These are phyloP conservation scores for Zasmidium angulare DNA, from an alignment of 2,329 filamentous ascomycete species.

Conservation along the genomic window DNA sequence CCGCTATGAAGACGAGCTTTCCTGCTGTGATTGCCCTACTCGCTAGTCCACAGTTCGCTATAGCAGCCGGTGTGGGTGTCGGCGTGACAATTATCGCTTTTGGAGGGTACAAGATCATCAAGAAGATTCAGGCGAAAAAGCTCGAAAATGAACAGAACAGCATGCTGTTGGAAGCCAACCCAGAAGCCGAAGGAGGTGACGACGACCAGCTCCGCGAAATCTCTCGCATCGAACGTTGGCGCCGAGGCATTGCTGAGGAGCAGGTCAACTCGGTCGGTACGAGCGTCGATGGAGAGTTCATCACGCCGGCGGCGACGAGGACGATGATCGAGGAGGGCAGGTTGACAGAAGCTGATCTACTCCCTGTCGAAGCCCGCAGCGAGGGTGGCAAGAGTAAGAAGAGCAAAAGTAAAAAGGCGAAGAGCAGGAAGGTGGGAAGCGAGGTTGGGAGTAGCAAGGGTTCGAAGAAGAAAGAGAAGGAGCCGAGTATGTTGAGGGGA, in stretches of 20 bases:
- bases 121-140: conserved; percentile 65
- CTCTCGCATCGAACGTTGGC: conserved; percentile 61
- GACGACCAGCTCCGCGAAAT: conserved; percentile 60
- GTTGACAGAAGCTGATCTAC: conserved; percentile 48
- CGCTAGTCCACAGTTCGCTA: conserved; percentile 88
- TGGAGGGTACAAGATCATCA: conserved; percentile 96
- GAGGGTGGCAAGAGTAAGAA: conserved; percentile 38
- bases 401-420: conserved; percentile 35
- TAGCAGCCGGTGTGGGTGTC: conserved; percentile 82
- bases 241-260: conserved; percentile 61
- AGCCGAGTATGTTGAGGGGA: conserved; percentile 43
- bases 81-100: conserved; percentile 96
- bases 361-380: conserved; percentile 33
- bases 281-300: conserved; percentile 65
- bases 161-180: conserved; percentile 10
- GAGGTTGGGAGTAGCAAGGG: conserved; percentile 19
- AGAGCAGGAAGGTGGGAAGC: conserved; percentile 29
- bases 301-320: conserved; percentile 57
- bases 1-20: conserved; percentile 73
- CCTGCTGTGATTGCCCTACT: conserved; percentile 85
- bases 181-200: conserved; percentile 25
- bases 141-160: conserved; percentile 17
- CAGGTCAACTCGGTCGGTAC: conserved; percentile 56
- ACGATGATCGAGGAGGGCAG: conserved; percentile 47
- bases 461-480: conserved; percentile 44